A percentile compares a stretch with the other conserved stretches of the same genome.
phyloP scores from a whole-genome alignment of 495 filamentous ascomycete species.

The Aspergillus avenaceus region DNA sequence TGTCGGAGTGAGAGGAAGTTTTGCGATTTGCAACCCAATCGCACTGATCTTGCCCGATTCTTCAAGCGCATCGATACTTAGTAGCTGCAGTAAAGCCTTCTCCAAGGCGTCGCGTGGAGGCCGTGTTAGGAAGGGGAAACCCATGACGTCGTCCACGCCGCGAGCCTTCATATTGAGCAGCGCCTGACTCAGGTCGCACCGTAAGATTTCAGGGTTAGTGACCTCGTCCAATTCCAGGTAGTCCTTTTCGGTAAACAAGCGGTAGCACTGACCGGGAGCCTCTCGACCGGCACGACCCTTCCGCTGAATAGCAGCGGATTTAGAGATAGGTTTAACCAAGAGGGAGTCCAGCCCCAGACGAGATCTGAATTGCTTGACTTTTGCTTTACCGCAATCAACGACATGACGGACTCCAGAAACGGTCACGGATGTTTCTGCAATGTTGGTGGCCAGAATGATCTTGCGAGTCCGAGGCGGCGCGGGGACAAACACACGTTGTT shows the following conservation, averaged over 20 bases:
- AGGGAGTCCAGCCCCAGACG: conserved; percentile 86
- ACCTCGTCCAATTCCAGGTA: conserved; percentile 67
- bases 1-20: conserved; percentile 75
- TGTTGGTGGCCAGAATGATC: conserved; percentile 90
- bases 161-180: conserved; percentile 93
- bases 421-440: conserved; percentile 96
- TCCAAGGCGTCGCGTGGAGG: conserved; percentile 74
- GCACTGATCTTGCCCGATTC: conserved; percentile 69
- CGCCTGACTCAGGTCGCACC: conserved; percentile 80
- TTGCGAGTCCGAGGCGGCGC: conserved; percentile 76
- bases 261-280: conserved; percentile 81
- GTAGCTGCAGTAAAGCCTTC: conserved; percentile 79
- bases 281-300: conserved; percentile 92
- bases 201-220: conserved; percentile 83
- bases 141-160: conserved; percentile 75
- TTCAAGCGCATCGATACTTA: conserved; percentile 70
- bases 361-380: conserved; percentile 86
- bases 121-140: conserved; percentile 81
- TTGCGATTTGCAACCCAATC: conserved; percentile 71
- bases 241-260: conserved; percentile 81
- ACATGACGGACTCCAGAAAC: conserved; percentile 90
- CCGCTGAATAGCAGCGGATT: conserved; percentile 88
- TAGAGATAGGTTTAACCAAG: conserved; percentile 84
- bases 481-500: conserved; percentile 80
- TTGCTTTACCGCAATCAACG: conserved; percentile 89